phyloP scores from a whole-genome alignment of 2,329 filamentous ascomycete genomes.

The Didymellaceae sp. region DNA sequence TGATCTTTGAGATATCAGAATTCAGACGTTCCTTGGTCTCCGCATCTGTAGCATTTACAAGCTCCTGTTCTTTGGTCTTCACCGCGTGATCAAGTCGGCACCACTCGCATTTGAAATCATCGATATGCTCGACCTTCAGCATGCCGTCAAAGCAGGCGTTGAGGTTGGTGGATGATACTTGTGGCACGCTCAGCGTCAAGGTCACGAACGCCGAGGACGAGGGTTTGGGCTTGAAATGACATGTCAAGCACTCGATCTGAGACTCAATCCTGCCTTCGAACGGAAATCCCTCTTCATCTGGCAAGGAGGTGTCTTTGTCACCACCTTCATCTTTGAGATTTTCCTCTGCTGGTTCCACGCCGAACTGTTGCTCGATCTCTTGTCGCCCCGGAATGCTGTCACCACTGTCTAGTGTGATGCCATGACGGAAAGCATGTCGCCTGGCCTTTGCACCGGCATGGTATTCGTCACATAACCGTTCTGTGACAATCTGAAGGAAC shows the following conservation, averaged over 20 bases:
- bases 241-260: constrained; percentile 92
- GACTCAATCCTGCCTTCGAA: constrained; percentile 92
- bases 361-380: constrained; percentile 38
- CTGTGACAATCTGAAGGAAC: constrained; percentile 91
- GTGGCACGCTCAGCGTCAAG: constrained; percentile 88
- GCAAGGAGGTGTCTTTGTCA: constrained; percentile 19
- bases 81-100: constrained; percentile 86
- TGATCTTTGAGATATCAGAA: constrained; percentile 69
- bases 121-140: constrained; percentile 93
- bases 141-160: constrained; percentile 91
- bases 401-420: constrained; percentile 24
- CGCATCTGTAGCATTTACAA: constrained; percentile 51
- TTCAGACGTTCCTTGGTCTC: constrained; percentile 58
- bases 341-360: constrained; percentile 26
- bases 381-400: constrained; percentile 27
- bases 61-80: constrained; percentile 66
- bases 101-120: constrained; percentile 94
- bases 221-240: constrained; percentile 86
- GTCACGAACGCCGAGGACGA: constrained; percentile 87
- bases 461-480: constrained; percentile 92
- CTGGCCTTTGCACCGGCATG: constrained; percentile 81
- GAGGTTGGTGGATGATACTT: constrained; percentile 76
- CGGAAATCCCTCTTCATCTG: constrained; percentile 76
- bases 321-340: constrained; percentile 44
- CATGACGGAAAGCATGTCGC: constrained; percentile 56